A percentile compares a stretch with the other conserved stretches of the same genome.
Evolutionary conservation across 2,329 filamentous ascomycete species (phyloP).

Genomic region (Ambrosiella cleistominuta): DNA sequence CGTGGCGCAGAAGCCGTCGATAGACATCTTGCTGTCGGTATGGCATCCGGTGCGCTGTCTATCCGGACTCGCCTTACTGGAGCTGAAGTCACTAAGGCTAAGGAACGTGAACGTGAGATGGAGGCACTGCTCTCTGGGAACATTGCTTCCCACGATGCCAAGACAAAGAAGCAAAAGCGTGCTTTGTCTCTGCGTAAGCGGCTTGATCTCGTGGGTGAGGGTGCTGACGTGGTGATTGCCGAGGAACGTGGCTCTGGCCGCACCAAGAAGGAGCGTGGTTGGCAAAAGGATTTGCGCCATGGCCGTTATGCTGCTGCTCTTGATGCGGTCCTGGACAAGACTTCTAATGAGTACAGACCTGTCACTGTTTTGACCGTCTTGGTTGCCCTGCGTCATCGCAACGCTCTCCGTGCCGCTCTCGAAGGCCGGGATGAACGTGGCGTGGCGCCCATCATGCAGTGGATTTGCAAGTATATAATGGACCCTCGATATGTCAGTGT

Average conservation of each 20-base stretch:
- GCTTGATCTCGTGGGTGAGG: slow-evolving; percentile 72
- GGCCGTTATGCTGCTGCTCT: slow-evolving; percentile 62
- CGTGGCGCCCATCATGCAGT: slow-evolving; percentile 66
- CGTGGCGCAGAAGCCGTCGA: slow-evolving; percentile 42
- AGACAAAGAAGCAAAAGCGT: slow-evolving; percentile 51
- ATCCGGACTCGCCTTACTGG: slow-evolving; percentile 78
- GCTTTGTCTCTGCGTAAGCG: slow-evolving; percentile 27
- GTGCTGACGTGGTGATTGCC: slow-evolving; percentile 75
- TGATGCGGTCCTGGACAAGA: slow-evolving; percentile 52
- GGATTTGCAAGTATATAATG: slow-evolving; percentile 63
- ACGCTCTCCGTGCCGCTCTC: slow-evolving; percentile 65
- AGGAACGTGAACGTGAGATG: slow-evolving; percentile 71
- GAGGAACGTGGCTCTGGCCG: slow-evolving; percentile 30
- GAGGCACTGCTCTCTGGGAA: slow-evolving; percentile 60
- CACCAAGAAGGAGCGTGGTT: slow-evolving; percentile 46
- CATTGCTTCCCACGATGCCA: slow-evolving; percentile 59
- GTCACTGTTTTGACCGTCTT: slow-evolving; percentile 58
- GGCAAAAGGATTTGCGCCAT: slow-evolving; percentile 68
- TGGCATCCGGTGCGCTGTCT: slow-evolving; percentile 84
- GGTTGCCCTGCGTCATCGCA: slow-evolving; percentile 71
- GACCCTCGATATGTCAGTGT: slow-evolving; percentile 68
- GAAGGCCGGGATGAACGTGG: slow-evolving; percentile 63
- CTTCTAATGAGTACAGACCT: slow-evolving; percentile 34
- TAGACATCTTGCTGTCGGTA: slow-evolving; percentile 84
- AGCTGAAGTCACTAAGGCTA: slow-evolving; percentile 57